Evolutionary conservation across 1,284 basidiomycete genomes (phyloP), one percentile per base, ranked within the genome.

Genomic region (Sporisorium scitamineum): DNA sequence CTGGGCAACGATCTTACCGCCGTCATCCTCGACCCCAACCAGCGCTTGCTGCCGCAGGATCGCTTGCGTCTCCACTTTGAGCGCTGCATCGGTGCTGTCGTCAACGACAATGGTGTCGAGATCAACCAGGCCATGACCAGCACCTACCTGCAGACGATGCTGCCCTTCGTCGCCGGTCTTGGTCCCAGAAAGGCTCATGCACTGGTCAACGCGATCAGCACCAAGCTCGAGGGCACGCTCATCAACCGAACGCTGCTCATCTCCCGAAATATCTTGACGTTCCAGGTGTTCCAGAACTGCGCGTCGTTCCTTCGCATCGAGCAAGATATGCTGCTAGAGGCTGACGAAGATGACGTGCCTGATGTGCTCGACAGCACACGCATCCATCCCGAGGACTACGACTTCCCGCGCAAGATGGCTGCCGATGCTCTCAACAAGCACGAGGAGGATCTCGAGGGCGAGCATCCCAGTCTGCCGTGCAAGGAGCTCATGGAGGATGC

Each of bases 361-460:
- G 96, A 99, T 86, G 94, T 95, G 5, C 88, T 99, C 50, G 97
- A 99, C 85, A 91, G 92, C 82, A 99, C 96, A 24, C 92, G 97
- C 16, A 94, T 99, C 70, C 97, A 99, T 85, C 94, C 94, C 0
- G 95, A 97, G 86, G 96, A 99, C 87, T 99, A 99, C 85, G 94
- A 97, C 81, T 90, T 98, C 60, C 96, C 97, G 1, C 91, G 94
- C 50, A 98, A 99, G 88, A 98, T 99, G 94, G 96, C 97, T 37
- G 94, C 94, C 13, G 96, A 98, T 86, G 94, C 96, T 8, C 89
- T 98, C 26, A 96, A 97, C 82, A 90, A 94, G 34, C 81, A 83
- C 69, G 83, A 82, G 54, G 84, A 85, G 69, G 84, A 85, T 61
- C 69, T 83, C 32, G 82, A 83, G 39, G 78, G 76, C 44, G 78